phyloP scores from a whole-genome alignment of 768 basidiomycete genomes.

The Steccherinum ochraceum region DNA sequence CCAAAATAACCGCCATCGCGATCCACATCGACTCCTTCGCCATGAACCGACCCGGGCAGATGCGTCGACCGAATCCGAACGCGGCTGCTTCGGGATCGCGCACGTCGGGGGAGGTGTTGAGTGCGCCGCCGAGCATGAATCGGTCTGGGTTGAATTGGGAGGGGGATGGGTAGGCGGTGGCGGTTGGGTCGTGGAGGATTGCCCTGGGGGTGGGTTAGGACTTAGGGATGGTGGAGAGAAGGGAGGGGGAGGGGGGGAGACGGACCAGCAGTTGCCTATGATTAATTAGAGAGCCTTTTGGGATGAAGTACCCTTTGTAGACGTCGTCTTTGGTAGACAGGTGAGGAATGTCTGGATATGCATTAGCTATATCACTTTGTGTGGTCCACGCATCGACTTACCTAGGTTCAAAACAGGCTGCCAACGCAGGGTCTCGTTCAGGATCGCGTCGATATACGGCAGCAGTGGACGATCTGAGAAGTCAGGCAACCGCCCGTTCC shows the following conservation, averaged over 20 bases:
- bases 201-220: slow-evolving; percentile 25
- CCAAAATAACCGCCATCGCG: slow-evolving; percentile 15
- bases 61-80: slow-evolving; percentile 14
- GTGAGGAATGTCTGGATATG: slow-evolving; percentile 18
- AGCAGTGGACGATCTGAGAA: slow-evolving; percentile 5
- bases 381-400: not conserved
- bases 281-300: slow-evolving; percentile 24
- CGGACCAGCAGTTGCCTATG: slow-evolving; percentile 26
- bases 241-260: slow-evolving; percentile 13
- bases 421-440: slow-evolving; percentile 12
- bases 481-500: slow-evolving; percentile 7
- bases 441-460: slow-evolving; percentile 11
- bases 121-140: slow-evolving; percentile 10
- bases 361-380: not conserved
- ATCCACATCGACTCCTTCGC: slow-evolving; percentile 20
- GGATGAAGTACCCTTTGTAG: slow-evolving; percentile 25
- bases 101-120: slow-evolving; percentile 9
- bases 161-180: slow-evolving; percentile 26
- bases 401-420: slow-evolving; percentile 11
- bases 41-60: slow-evolving; percentile 20
- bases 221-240: not conserved
- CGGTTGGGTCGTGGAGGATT: slow-evolving; percentile 35
- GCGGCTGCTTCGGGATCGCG: slow-evolving; percentile 7
- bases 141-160: slow-evolving; percentile 18
- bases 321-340: slow-evolving; percentile 22